A percentile compares a stretch with the other conserved stretches of the same genome.
Conservation (phyloP, 2,329 filamentous ascomycete genomes). For the Pestalotiopsis sp. region DNA sequence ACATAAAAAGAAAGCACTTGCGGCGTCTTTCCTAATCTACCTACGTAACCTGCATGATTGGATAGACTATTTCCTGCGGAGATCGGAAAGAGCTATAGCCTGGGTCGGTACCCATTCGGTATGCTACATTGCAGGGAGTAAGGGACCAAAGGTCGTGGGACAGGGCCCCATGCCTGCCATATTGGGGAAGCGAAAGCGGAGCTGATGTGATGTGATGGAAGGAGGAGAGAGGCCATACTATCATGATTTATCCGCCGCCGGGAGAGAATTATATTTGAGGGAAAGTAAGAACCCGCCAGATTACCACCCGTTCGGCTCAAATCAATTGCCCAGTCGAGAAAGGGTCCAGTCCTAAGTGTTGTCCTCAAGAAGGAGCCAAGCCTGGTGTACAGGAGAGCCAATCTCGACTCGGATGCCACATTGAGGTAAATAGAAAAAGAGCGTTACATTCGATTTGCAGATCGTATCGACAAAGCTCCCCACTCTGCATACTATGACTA, state of each 20-base stretch:
- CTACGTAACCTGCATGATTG: not conserved
- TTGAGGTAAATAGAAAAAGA: not conserved
- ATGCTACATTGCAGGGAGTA: not conserved
- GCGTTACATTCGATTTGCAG: not conserved
- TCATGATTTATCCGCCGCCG: not conserved
- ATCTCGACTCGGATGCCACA: not conserved
- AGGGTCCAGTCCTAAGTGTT: not conserved
- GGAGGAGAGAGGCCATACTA: slow-evolving; percentile 6
- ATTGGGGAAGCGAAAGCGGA: slow-evolving; percentile 5
- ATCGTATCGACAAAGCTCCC: not conserved
- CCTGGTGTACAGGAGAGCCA: not conserved
- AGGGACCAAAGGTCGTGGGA: not conserved
- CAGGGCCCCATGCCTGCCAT: not conserved
- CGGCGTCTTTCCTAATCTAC: not conserved
- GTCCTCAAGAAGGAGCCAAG: not conserved
- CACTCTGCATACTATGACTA: not conserved
- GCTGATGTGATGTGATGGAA: not conserved
- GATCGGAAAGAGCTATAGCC: not conserved
- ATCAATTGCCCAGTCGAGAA: slow-evolving; percentile 3
- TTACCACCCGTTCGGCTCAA: not conserved
- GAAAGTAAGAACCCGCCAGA: not conserved
- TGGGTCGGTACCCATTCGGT: not conserved
- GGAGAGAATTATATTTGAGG: not conserved
- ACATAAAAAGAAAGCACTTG: not conserved
- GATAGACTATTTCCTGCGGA: not conserved